Base-by-base conservation (phyloP, 768 basidiomycete species). In the Psilocybe sp. region DNA sequence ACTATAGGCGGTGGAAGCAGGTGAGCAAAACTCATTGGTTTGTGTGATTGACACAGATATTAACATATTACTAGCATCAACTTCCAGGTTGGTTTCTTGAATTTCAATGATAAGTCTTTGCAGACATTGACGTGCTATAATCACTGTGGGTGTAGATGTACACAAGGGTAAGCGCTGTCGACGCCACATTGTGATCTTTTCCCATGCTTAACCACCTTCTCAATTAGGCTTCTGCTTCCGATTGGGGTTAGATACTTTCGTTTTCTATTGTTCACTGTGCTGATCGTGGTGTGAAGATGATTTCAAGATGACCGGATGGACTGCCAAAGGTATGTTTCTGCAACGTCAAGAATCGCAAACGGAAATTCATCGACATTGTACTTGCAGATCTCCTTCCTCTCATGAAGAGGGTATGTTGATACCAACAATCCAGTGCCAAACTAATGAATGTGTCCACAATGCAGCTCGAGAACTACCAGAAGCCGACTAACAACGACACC, bases 401-500 rank as follows among this genome's bases (percentile, higher is more conserved):
- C 53, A 88, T 87, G 85, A 86, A 86, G 68, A 71, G 84, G 44
- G 81, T 79, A 51, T 34, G 47, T 38, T 20, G 1, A 31, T 12
- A 31, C 40, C 14, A 40, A 4, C 7, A 12, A 4, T 33, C 36
- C 10, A 9, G 28, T 31, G 36, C 33, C 11, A 40, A 15, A 33
- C 44, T 13, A 18, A 41, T 16, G n/a, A 31, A 19, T 37, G 16
- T 43, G 19, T 43, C 40, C 10, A 18, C n/a, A 40, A 15, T 44
- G 10, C 56, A 83, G 78, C 70, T 87, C 48, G 85, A 87, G 75
- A 85, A 86, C 70, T 87, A 88, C 63, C 85, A 87, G 74, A 85
- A 85, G 68, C 84, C 85, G 1, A 66, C 63, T 19, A 84, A 84
- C 69, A 85, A 81, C 63, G 69, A 82, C 50, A 80, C 77, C 2